Conservation (phyloP, 768 basidiomycete species). For the Chalciporus chontae region DNA sequence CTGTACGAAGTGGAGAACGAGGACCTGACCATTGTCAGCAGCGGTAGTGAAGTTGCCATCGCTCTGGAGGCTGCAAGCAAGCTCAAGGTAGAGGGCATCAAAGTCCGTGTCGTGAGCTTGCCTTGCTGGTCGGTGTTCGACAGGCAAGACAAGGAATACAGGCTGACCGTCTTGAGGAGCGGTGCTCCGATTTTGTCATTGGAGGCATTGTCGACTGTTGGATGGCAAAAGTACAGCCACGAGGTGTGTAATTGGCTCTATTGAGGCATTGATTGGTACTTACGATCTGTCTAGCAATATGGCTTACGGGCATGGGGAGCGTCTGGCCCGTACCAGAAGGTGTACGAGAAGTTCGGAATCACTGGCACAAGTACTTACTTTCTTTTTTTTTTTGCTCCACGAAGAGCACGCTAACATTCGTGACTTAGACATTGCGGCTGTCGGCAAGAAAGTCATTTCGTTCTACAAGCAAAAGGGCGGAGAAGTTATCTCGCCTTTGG, state of each 20-base stretch:
- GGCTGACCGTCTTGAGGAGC: slow-evolving; percentile 78
- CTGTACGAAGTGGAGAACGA: slow-evolving; percentile 76
- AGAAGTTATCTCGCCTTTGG: slow-evolving; percentile 67
- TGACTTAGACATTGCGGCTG: slow-evolving; percentile 62
- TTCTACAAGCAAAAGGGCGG: slow-evolving; percentile 84
- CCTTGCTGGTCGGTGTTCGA: slow-evolving; percentile 92
- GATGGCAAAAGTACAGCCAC: slow-evolving; percentile 89
- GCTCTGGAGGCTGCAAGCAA: slow-evolving; percentile 82
- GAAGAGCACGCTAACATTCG: slow-evolving; percentile 7
- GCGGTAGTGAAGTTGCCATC: slow-evolving; percentile 86
- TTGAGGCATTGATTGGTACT: background rate
- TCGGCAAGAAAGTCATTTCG: slow-evolving; percentile 81
- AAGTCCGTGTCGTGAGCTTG: slow-evolving; percentile 79
- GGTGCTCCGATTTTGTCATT: slow-evolving; percentile 88
- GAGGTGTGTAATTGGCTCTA: slow-evolving; percentile 43
- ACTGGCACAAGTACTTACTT: slow-evolving; percentile 62
- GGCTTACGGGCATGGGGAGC: slow-evolving; percentile 79
- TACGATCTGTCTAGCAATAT: slow-evolving; percentile 49
- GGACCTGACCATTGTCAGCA: slow-evolving; percentile 85
- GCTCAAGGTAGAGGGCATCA: slow-evolving; percentile 74
- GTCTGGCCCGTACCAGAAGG: slow-evolving; percentile 85
- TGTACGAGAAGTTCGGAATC: slow-evolving; percentile 89
- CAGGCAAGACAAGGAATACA: slow-evolving; percentile 75
- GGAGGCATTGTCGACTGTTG: slow-evolving; percentile 78
- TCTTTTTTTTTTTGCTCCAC: background rate